Evolutionary conservation across 805 yeast genomes (phyloP).

Genomic region (Pachysolen tannophilus): DNA sequence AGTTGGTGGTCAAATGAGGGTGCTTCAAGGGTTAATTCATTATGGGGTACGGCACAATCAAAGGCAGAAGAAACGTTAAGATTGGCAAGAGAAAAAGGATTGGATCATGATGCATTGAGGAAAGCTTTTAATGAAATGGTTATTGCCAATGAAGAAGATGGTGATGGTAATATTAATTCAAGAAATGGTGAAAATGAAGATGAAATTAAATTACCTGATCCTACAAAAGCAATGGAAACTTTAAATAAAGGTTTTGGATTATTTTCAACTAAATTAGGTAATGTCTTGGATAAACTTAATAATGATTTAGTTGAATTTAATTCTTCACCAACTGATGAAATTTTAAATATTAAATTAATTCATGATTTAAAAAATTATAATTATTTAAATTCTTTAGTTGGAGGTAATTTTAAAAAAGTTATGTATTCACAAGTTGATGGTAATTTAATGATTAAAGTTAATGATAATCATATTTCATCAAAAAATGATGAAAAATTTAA

Average conservation of each 20-base stretch:
- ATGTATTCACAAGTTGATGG: slow-evolving; percentile 70
- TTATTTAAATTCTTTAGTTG: slow-evolving; percentile 37
- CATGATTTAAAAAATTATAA: slow-evolving; percentile 56
- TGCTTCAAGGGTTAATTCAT: slow-evolving; percentile 50
- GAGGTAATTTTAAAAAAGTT: slow-evolving; percentile 49
- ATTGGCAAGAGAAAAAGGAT: slow-evolving; percentile 31
- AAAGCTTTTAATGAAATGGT: slow-evolving; percentile 34
- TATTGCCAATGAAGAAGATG: slow-evolving; percentile 28
- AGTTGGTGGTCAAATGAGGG: slow-evolving; percentile 75
- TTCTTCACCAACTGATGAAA: slow-evolving; percentile 34
- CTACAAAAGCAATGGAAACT: slow-evolving; percentile 26
- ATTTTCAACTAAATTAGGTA: slow-evolving; percentile 21
- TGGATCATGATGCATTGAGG: slow-evolving; percentile 21
- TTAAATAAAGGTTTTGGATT: slow-evolving; percentile 25
- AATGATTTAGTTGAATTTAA: slow-evolving; percentile 17
- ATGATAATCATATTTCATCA: slow-evolving; percentile 36
- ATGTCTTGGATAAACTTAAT: slow-evolving; percentile 31
- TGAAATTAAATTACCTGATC: slow-evolving; percentile 22
- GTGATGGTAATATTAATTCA: too few species aligned
- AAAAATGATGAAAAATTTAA: slow-evolving; percentile 14
- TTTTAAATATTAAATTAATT: slow-evolving; percentile 53
- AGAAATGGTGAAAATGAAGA: slow-evolving; percentile 22
- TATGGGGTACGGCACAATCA: slow-evolving; percentile 61
- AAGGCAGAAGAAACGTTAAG: slow-evolving; percentile 44
- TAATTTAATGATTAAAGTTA: slow-evolving; percentile 54